phyloP scores from a whole-genome alignment of 176 grass and related monocot species.

The Lolium perenne region DNA sequence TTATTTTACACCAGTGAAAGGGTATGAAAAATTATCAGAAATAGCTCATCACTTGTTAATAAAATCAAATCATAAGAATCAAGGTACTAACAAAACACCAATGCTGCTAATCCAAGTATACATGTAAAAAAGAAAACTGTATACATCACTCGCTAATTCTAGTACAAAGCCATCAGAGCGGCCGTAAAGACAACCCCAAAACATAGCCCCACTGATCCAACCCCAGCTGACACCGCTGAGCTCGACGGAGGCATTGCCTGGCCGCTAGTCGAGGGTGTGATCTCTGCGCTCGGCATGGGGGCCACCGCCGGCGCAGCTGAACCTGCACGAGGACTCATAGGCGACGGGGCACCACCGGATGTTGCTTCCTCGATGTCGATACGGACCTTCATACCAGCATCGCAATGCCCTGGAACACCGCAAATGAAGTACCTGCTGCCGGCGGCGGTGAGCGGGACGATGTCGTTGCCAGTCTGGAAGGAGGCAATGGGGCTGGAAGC shows the following conservation, averaged over 20 bases:
- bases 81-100: no score
- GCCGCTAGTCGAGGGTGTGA: not conserved
- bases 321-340: not conserved
- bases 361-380: not conserved
- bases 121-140: no score
- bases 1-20: no score
- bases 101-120: no score
- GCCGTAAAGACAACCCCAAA: not conserved
- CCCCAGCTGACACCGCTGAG: not conserved
- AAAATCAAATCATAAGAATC: no score
- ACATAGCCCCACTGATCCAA: not conserved
- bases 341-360: not conserved
- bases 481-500: not conserved
- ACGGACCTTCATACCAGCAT: slow-evolving; percentile 4
- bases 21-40: no score
- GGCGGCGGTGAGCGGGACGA: not conserved
- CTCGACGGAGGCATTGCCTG: slow-evolving; percentile 6
- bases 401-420: slow-evolving; percentile 22
- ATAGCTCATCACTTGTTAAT: no score
- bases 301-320: not conserved
- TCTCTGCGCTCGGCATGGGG: not conserved
- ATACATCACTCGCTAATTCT: not conserved
- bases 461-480: slow-evolving; percentile 6
- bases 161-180: not conserved
- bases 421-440: slow-evolving; percentile 51